These are phyloP conservation scores for Piromyces finnis DNA, from an alignment of 192 early-diverging fungal genomes.

Conservation along the genomic window DNA sequence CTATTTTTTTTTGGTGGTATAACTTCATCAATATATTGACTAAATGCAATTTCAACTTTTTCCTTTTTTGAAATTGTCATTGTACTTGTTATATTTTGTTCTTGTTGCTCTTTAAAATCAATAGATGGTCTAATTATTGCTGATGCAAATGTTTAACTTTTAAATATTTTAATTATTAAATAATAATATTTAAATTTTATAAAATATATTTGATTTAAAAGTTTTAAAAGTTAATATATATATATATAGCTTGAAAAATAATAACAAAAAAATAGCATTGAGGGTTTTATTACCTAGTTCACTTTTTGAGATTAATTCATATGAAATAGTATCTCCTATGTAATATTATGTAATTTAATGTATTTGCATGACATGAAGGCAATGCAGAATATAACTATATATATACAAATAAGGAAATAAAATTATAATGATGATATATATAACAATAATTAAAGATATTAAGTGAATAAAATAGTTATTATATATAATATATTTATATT, in stretches of 20 bases:
- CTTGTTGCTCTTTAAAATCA: neutral
- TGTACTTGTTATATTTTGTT: neutral
- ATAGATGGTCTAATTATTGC: neutral
- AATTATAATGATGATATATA: no score
- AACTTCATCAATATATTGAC: neutral
- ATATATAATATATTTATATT: neutral
- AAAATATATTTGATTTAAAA: no score
- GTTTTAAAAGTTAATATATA: neutral
- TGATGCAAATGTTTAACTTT: neutral
- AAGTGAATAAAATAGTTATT: no score
- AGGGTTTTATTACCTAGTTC: neutral
- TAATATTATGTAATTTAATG: neutral
- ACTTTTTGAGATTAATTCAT: neutral
- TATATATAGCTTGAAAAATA: no score
- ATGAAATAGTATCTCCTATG: neutral
- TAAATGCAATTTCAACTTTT: neutral
- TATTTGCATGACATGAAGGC: neutral
- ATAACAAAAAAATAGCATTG: no score
- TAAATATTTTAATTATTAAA: no score
- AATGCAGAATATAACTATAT: neutral
- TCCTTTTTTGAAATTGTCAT: neutral
- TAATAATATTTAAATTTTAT: no score
- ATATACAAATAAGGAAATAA: neutral
- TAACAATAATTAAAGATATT: no score
- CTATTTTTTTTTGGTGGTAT: neutral